Evolutionary conservation across 2,329 filamentous ascomycete genomes (phyloP).

Genomic region (Lasiodiplodia theobromae): DNA sequence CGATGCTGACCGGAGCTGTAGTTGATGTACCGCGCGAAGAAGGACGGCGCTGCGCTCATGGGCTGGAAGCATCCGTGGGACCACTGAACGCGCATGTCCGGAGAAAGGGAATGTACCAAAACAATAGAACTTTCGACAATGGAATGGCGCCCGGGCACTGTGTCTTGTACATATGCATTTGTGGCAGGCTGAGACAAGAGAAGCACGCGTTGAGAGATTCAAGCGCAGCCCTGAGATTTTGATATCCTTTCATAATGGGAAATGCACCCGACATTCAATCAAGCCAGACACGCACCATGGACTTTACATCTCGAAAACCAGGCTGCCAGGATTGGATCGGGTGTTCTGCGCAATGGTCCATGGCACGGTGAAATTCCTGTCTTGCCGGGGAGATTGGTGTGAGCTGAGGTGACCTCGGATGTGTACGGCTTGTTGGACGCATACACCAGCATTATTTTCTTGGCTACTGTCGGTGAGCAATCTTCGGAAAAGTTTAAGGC

Average conservation of each 20-base stretch:
- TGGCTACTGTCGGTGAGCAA: background rate
- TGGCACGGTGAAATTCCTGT: background rate
- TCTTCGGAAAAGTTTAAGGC: background rate
- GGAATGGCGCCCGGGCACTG: background rate
- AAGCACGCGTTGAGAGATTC: background rate
- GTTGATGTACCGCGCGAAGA: constrained; percentile 96
- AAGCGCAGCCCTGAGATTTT: constrained; percentile 9
- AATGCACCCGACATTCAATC: background rate
- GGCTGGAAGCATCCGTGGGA: constrained; percentile 98
- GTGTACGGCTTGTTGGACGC: background rate
- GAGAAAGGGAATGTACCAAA: constrained; percentile 18
- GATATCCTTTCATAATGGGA: constrained; percentile 3
- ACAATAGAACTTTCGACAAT: constrained; percentile 7
- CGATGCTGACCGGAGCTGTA: constrained; percentile 47
- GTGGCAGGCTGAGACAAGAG: background rate
- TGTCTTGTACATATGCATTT: constrained; percentile 9
- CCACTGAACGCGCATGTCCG: constrained; percentile 61
- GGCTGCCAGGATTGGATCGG: background rate
- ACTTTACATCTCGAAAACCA: background rate
- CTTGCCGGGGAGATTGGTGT: background rate
- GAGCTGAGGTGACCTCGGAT: background rate
- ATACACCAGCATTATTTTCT: background rate
- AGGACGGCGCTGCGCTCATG: constrained; percentile 89
- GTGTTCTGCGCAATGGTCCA: background rate
- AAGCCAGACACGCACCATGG: background rate